phyloP scores from a whole-genome alignment of 352 stramenopile species.

The Phytopythium cucurbitacearum region DNA sequence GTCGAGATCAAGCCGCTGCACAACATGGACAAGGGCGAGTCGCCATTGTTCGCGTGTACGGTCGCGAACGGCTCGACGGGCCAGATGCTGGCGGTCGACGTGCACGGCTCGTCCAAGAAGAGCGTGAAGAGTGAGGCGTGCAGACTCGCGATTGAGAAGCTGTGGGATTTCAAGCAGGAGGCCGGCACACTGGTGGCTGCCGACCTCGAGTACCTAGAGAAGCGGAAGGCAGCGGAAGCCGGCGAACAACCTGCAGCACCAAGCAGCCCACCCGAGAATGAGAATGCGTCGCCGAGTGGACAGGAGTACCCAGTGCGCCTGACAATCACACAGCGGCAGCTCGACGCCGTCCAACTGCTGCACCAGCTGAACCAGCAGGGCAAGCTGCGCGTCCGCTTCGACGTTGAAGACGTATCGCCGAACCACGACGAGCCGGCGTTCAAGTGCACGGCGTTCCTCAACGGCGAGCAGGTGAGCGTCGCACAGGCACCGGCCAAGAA shows the following conservation, averaged over 20 bases:
- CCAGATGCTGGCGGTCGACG: slow-evolving; percentile 30
- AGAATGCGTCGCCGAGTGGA: background rate
- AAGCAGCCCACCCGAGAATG: no score
- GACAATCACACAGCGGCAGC: slow-evolving; percentile 27
- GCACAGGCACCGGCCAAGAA: slow-evolving; percentile 67
- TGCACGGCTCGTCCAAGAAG: slow-evolving; percentile 70
- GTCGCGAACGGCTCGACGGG: slow-evolving; percentile 38
- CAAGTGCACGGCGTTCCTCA: slow-evolving; percentile 45
- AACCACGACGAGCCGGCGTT: slow-evolving; percentile 38
- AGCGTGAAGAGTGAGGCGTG: slow-evolving; percentile 60
- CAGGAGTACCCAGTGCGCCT: slow-evolving; percentile 19
- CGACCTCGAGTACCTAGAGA: slow-evolving; percentile 61
- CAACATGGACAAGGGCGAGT: slow-evolving; percentile 52
- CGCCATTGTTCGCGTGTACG: slow-evolving; percentile 53
- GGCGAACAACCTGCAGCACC: background rate
- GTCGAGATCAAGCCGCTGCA: slow-evolving; percentile 36
- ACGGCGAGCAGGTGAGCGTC: slow-evolving; percentile 28
- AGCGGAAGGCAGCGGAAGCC: slow-evolving; percentile 24
- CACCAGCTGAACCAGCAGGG: slow-evolving; percentile 50
- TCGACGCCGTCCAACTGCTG: slow-evolving; percentile 41
- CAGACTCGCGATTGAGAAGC: slow-evolving; percentile 62
- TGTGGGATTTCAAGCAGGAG: slow-evolving; percentile 71
- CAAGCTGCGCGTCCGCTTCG: slow-evolving; percentile 35
- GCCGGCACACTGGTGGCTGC: slow-evolving; percentile 41
- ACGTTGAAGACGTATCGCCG: slow-evolving; percentile 43